Evolutionary conservation across 345 rosid species (phyloP).

Genomic region (Barbarea vulgaris): DNA sequence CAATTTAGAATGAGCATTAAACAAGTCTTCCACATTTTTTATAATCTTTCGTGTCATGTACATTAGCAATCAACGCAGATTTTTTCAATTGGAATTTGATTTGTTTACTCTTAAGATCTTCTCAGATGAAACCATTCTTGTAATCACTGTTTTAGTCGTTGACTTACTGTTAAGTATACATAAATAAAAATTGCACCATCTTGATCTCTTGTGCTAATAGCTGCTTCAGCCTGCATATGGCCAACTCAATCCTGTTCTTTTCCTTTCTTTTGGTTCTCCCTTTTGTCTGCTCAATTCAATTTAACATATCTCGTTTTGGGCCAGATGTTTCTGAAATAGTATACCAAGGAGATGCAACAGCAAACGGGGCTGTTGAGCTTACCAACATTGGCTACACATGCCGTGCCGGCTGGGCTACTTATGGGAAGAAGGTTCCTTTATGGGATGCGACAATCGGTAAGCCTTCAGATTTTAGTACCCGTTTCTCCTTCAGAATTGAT

Average conservation of each 20-base stretch:
- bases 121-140: neutral
- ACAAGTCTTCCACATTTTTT: slow-evolving; percentile 31
- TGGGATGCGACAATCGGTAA: slow-evolving; percentile 4
- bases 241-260: slow-evolving; percentile 18
- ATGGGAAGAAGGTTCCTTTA: slow-evolving; percentile 25
- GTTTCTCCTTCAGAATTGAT: slow-evolving; percentile 42
- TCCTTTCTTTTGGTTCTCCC: slow-evolving; percentile 26
- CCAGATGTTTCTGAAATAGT: slow-evolving; percentile 6
- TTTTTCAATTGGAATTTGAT: neutral
- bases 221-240: slow-evolving; percentile 6
- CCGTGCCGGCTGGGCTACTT: slow-evolving; percentile 39
- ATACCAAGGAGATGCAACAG: slow-evolving; percentile 38
- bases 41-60: slow-evolving; percentile 9
- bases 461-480: slow-evolving; percentile 36
- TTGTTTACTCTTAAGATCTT: slow-evolving; percentile 32
- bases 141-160: slow-evolving; percentile 19
- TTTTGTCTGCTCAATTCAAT: slow-evolving; percentile 13
- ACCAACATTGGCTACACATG: slow-evolving; percentile 19
- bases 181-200: neutral
- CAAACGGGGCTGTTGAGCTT: slow-evolving; percentile 35
- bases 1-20: slow-evolving; percentile 4
- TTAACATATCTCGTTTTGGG: slow-evolving; percentile 27
- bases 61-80: slow-evolving; percentile 7
- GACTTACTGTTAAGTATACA: slow-evolving; percentile 25
- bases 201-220: slow-evolving; percentile 21